A percentile compares a stretch with the other conserved stretches of the same genome.
Conservation (phyloP, 345 rosid genomes). For the Trapa bicornis region DNA sequence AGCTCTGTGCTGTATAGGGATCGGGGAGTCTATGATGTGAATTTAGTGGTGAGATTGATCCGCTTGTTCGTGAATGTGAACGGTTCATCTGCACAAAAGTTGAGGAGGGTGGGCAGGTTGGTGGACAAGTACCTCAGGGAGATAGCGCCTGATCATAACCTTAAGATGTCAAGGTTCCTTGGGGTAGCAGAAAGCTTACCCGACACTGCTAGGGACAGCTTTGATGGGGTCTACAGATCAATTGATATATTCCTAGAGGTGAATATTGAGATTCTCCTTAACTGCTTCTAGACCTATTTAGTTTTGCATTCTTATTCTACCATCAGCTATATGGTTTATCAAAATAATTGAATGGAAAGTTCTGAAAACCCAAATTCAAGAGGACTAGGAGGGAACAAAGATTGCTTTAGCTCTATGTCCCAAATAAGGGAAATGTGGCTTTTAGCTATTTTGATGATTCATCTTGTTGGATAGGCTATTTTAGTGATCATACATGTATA, state of each 20-base stretch:
- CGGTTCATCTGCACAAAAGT: conserved; percentile 10
- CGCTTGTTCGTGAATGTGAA: conserved; percentile 30
- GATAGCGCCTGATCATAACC: conserved; percentile 65
- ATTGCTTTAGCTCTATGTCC: too few species aligned
- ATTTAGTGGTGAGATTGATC: conserved; percentile 43
- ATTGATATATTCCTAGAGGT: conserved; percentile 74
- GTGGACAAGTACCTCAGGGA: conserved; percentile 54
- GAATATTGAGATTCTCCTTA: background rate
- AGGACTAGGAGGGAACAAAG: too few species aligned
- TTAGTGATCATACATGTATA: too few species aligned
- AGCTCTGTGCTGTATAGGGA: conserved; percentile 27
- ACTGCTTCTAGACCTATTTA: too few species aligned
- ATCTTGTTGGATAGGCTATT: too few species aligned
- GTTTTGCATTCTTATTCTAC: too few species aligned
- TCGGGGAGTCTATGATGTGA: conserved; percentile 45
- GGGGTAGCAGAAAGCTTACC: conserved; percentile 67
- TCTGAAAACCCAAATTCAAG: too few species aligned
- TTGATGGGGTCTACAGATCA: conserved; percentile 70
- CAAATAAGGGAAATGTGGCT: too few species aligned
- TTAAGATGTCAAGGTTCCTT: conserved; percentile 49
- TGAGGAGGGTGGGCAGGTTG: conserved; percentile 43
- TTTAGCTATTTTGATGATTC: too few species aligned
- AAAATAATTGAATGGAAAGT: too few species aligned
- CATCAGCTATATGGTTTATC: too few species aligned
- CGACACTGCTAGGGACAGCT: conserved; percentile 57